phyloP scores from a whole-genome alignment of 2,329 filamentous ascomycete species.

The Penicillium sp. region DNA sequence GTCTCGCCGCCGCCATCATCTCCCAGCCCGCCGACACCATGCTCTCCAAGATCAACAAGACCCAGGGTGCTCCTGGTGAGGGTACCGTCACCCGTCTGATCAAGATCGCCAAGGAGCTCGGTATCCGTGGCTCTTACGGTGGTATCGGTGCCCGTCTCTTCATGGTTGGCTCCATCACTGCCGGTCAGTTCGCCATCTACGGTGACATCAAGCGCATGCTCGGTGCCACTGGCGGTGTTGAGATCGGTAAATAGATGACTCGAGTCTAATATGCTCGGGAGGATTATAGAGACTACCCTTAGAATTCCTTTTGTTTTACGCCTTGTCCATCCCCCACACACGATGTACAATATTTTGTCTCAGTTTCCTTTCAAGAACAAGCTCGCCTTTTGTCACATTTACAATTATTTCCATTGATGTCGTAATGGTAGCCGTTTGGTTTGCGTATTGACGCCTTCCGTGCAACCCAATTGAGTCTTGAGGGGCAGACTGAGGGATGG shows the following conservation, averaged over 20 bases:
- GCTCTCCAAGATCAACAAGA: constrained; percentile 95
- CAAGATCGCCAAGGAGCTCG: constrained; percentile 83
- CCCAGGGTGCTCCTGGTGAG: constrained; percentile 76
- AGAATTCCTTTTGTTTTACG: constrained; percentile 18
- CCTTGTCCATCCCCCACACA: constrained; percentile 21
- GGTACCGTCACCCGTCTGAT: constrained; percentile 69
- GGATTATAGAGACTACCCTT: constrained; percentile 23
- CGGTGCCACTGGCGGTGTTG: constrained; percentile 66
- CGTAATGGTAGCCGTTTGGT: background rate
- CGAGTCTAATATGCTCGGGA: constrained; percentile 12
- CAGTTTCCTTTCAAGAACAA: constrained; percentile 19
- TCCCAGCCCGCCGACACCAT: constrained; percentile 89
- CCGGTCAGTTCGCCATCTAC: constrained; percentile 83
- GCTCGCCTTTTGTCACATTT: constrained; percentile 13
- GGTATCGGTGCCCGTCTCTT: constrained; percentile 60
- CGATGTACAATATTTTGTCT: constrained; percentile 24
- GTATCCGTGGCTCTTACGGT: constrained; percentile 65
- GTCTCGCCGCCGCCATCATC: constrained; percentile 77
- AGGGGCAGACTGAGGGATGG: no score
- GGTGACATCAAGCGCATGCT: constrained; percentile 62
- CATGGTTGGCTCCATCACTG: constrained; percentile 60
- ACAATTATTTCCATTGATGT: background rate
- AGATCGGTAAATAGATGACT: constrained; percentile 49
- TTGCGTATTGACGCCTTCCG: background rate
- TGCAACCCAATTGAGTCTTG: background rate